Conservation (phyloP, 2,329 filamentous ascomycete species). For the Epicoccum nigrum region DNA sequence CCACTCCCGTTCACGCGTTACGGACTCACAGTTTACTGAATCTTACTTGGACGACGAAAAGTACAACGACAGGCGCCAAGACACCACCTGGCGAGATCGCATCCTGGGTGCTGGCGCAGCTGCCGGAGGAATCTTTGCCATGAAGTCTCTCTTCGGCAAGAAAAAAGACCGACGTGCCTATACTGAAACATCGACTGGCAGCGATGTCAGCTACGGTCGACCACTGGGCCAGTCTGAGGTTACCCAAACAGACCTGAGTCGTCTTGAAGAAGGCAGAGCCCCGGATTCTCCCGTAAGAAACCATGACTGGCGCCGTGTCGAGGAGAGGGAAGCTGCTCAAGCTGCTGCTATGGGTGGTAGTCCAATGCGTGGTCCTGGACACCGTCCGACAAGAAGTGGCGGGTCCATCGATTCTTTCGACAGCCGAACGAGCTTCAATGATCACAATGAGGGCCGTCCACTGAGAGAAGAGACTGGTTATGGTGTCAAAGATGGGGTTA, state of each 20-base stretch:
- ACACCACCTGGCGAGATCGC: conserved; percentile 53
- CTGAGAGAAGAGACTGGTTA: conserved; percentile 37
- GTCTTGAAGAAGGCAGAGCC: conserved; percentile 61
- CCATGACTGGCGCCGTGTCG: conserved; percentile 45
- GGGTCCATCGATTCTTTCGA: conserved; percentile 50
- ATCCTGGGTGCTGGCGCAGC: conserved; percentile 54
- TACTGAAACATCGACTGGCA: conserved; percentile 55
- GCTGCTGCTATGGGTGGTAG: conserved; percentile 55
- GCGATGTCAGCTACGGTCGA: conserved; percentile 60
- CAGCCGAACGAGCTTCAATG: conserved; percentile 47
- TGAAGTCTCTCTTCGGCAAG: conserved; percentile 64
- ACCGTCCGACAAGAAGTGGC: conserved; percentile 43
- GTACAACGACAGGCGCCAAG: conserved; percentile 39
- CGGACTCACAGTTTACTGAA: conserved; percentile 36
- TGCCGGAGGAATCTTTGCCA: conserved; percentile 49
- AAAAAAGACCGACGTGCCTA: conserved; percentile 49
- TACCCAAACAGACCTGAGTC: conserved; percentile 55
- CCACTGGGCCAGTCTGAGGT: conserved; percentile 57
- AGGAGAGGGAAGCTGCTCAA: conserved; percentile 47
- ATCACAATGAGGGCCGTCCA: conserved; percentile 32
- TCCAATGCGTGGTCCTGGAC: conserved; percentile 47
- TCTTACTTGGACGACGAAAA: conserved; percentile 53
- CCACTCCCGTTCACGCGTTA: conserved; percentile 37
- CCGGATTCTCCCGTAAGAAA: conserved; percentile 53
- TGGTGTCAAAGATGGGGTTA: conserved; percentile 56